Percentiles rank a stretch among this genome's conserved stretches.
Evolutionary conservation across 2,329 filamentous ascomycete species (phyloP).

Genomic region (Pseudogymnoascus sp.): DNA sequence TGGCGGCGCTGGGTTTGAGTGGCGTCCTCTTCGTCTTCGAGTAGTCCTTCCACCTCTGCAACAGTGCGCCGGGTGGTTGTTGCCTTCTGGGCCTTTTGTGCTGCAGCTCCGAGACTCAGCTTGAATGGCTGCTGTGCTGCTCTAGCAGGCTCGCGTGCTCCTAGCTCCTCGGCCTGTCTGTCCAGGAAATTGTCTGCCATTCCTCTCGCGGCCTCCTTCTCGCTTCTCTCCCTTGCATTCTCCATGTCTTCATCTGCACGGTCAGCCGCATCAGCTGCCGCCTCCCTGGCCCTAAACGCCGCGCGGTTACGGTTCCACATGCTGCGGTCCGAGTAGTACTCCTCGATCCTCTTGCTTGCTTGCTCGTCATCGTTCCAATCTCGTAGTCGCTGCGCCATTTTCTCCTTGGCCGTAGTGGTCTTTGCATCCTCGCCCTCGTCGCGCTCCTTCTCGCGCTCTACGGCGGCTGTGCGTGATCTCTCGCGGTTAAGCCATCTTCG

Average conservation of each 20-base stretch:
- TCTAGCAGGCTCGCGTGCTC: slow-evolving; percentile 26
- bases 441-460: slow-evolving; percentile 75
- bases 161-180: slow-evolving; percentile 69
- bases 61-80: slow-evolving; percentile 65
- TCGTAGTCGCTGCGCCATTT: slow-evolving; percentile 61
- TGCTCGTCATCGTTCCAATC: slow-evolving; percentile 93
- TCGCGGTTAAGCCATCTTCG: slow-evolving; percentile 88
- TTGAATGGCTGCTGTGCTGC: slow-evolving; percentile 69
- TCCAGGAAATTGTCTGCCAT: slow-evolving; percentile 89
- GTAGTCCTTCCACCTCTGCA: slow-evolving; percentile 84
- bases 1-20: slow-evolving; percentile 61
- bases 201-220: slow-evolving; percentile 69
- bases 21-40: slow-evolving; percentile 91
- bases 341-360: slow-evolving; percentile 58
- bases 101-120: slow-evolving; percentile 80
- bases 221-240: slow-evolving; percentile 56
- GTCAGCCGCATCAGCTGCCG: slow-evolving; percentile 72
- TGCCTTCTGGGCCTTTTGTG: slow-evolving; percentile 57
- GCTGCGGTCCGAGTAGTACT: slow-evolving; percentile 82
- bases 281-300: slow-evolving; percentile 64
- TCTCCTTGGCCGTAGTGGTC: slow-evolving; percentile 53
- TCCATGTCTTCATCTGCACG: slow-evolving; percentile 72
- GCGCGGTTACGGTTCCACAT: slow-evolving; percentile 78
- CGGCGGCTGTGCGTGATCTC: slow-evolving; percentile 69
- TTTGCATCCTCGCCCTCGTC: slow-evolving; percentile 67